Conservation (phyloP, 2,329 filamentous ascomycete species). For the Sarocladiaceae sp. region DNA sequence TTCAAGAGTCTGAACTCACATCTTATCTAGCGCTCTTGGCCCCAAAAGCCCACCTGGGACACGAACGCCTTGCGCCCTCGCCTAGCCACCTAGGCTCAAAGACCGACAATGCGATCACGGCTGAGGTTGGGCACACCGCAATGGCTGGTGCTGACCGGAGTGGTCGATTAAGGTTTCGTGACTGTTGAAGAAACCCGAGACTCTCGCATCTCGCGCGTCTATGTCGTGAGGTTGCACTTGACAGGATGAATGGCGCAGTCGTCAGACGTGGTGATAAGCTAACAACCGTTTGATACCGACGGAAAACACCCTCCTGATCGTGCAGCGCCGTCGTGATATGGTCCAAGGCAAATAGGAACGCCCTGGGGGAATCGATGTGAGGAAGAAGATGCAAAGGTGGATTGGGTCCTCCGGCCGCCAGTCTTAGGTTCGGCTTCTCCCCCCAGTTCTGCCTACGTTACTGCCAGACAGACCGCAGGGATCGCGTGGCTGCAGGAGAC, state of each 20-base stretch:
- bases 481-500: neutral
- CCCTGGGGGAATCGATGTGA: neutral
- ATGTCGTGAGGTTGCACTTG: neutral
- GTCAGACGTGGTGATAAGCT: too few relatives aligned
- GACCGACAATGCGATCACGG: neutral
- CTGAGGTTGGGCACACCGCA: too few relatives aligned
- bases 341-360: neutral
- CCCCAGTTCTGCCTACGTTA: neutral
- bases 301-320: neutral
- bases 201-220: neutral
- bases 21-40: neutral
- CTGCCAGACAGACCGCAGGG: constrained; percentile 1
- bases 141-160: neutral
- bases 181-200: neutral
- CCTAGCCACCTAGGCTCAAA: constrained; percentile 4
- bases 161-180: neutral
- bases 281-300: too few relatives aligned
- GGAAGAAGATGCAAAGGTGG: constrained; percentile 9
- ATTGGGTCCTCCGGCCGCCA: neutral
- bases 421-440: neutral
- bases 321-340: constrained; percentile 1
- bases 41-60: neutral
- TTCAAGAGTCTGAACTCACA: neutral
- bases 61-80: neutral
- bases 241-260: too few relatives aligned